phyloP scores from a whole-genome alignment of 2,329 filamentous ascomycete species.

The Spiromastix sp. region DNA sequence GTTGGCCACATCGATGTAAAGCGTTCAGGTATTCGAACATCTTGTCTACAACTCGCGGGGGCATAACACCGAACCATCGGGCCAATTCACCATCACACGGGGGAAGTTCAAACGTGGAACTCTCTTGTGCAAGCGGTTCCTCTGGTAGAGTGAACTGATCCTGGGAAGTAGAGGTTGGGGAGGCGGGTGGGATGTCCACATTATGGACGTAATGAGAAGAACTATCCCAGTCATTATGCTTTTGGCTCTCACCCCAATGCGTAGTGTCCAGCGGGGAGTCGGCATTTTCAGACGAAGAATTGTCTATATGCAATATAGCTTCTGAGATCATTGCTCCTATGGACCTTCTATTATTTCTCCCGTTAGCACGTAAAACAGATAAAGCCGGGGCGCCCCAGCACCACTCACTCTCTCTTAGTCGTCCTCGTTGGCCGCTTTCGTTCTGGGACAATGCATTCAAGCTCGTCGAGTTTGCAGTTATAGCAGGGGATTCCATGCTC shows the following conservation, averaged over 20 bases:
- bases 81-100: conserved; percentile 9
- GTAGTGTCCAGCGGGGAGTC: neutral
- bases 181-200: neutral
- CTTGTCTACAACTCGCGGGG: conserved; percentile 9
- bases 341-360: conserved; percentile 3
- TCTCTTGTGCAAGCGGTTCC: neutral
- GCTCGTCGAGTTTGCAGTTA: conserved; percentile 16
- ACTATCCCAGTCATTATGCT: conserved; percentile 2
- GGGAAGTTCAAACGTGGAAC: conserved; percentile 1
- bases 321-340: conserved; percentile 7
- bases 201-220: neutral
- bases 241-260: conserved; percentile 1
- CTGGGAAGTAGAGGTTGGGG: neutral
- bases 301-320: conserved; percentile 3
- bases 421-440: conserved; percentile 9
- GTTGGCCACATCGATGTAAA: neutral
- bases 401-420: conserved; percentile 4
- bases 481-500: conserved; percentile 30
- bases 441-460: conserved; percentile 13
- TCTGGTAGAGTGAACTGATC: neutral
- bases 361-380: neutral
- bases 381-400: neutral
- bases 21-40: conserved; percentile 8
- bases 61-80: conserved; percentile 10
- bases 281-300: neutral